These are phyloP conservation scores for Solanum piurae DNA, from an alignment of 257 asterid genomes.

Conservation along the genomic window DNA sequence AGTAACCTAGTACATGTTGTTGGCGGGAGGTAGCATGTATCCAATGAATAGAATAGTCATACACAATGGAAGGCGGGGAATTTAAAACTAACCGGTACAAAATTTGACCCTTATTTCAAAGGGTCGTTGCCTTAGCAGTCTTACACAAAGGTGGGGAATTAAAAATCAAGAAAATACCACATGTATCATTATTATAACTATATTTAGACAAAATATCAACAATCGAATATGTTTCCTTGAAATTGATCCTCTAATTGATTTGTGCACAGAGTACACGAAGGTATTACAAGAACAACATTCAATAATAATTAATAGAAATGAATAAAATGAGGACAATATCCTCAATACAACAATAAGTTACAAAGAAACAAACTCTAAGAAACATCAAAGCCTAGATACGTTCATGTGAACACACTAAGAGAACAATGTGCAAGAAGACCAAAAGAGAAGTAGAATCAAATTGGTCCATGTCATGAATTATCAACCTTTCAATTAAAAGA, in stretches of 20 bases:
- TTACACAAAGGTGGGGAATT: no score
- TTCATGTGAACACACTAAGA: neutral
- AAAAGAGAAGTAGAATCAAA: conserved; percentile 7
- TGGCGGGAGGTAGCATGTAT: no score
- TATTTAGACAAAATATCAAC: no score
- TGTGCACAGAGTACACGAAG: neutral
- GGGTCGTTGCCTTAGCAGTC: no score
- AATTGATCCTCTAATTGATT: neutral
- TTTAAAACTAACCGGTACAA: no score
- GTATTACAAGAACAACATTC: neutral
- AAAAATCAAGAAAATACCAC: no score
- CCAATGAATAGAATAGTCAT: no score
- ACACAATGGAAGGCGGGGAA: no score
- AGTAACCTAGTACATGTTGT: no score
- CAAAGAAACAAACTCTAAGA: neutral
- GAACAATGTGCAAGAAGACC: neutral
- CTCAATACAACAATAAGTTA: neutral
- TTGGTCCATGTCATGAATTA: neutral
- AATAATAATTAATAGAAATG: neutral
- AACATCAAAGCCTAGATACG: neutral
- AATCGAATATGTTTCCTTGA: no score
- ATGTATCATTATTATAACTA: no score
- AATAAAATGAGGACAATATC: neutral
- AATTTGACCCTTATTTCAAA: no score
- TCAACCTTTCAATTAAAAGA: neutral